Base-by-base conservation (phyloP, 2,329 filamentous ascomycete species). In the Hysterium pulicare region DNA sequence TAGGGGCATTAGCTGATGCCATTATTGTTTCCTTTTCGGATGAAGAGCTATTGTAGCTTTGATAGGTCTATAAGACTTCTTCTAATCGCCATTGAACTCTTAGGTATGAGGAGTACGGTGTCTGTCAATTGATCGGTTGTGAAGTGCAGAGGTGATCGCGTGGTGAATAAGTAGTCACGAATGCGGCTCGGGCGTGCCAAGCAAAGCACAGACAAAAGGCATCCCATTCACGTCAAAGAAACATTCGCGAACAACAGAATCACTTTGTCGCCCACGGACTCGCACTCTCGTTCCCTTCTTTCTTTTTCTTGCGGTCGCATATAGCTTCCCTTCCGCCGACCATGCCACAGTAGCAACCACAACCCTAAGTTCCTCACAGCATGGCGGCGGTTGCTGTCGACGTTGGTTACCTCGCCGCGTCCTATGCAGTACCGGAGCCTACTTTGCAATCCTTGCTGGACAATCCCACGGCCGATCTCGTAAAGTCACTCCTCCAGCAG, bases 401-500 rank as follows among this genome's bases (percentile, higher is more conserved):
- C 71, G 72, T 84, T 53, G 79, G 78, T 68, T 89, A 87, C 70
- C 71, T 91, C 57, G 82, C 86, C 64, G 77, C 80, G 64, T 84
- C 87, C 60, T 79, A 86, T 58, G 78, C 79, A 60, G 71, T 90
- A 63, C 78, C 84, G 21, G 77, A 87, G 68, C 71, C 76, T 16
- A 81, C 78, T 20, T 64, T 91, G 37, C 71, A 76, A 36, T 74
- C 77, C 19, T 69, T 83, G 54, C 73, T 83, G 31, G 81, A 83
- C 44, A 75, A 78, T 30, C 87, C 87, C 37, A 96, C 90, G 3
- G 72, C 78, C 49, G 88, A 94, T 10, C 81, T 95, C 20, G 86
- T 96, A 51, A 77, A 79, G 45, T 74, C 79, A 32, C 75, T 98
- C 40, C 77, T 98, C 31, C 75, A 81, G 48, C 84, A 86, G 20